Evolutionary conservation across 106 monocot species (phyloP).

Genomic region (Phalaenopsis equestris): DNA sequence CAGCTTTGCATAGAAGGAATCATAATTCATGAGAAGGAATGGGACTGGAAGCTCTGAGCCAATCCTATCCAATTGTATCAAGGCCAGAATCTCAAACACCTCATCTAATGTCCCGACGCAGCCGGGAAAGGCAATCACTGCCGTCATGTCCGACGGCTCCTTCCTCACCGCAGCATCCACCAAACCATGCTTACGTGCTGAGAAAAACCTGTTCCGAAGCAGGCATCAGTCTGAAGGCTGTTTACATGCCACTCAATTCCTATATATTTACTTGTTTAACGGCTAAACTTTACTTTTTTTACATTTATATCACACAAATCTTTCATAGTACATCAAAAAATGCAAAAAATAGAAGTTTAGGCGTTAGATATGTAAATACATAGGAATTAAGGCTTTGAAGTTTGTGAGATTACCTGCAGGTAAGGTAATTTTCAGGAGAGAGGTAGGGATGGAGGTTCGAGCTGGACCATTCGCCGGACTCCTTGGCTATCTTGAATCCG

Average conservation of each 20-base stretch:
- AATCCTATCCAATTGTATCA: slow-evolving; percentile 78
- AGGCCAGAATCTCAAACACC: slow-evolving; percentile 75
- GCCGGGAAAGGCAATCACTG: slow-evolving; percentile 80
- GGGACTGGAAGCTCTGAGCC: slow-evolving; percentile 75
- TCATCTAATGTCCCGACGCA: slow-evolving; percentile 91
- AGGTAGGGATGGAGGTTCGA: slow-evolving; percentile 88
- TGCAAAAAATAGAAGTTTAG: too few species aligned
- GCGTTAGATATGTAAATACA: too few species aligned
- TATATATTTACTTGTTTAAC: too few species aligned
- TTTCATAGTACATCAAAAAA: too few species aligned
- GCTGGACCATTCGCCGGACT: slow-evolving; percentile 76
- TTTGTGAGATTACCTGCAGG: slow-evolving; percentile 56
- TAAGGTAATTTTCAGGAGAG: slow-evolving; percentile 63
- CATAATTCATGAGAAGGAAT: slow-evolving; percentile 84
- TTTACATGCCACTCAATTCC: too few species aligned
- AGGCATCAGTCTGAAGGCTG: background rate
- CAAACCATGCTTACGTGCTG: slow-evolving; percentile 84
- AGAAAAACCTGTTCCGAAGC: slow-evolving; percentile 64
- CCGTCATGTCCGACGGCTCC: slow-evolving; percentile 50
- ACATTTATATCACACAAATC: too few species aligned
- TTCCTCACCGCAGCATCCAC: slow-evolving; percentile 80
- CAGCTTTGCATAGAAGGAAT: slow-evolving; percentile 76
- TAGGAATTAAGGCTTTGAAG: background rate
- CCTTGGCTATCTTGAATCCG: slow-evolving; percentile 81
- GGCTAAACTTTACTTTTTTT: too few species aligned